Evolutionary conservation across 208 protist species (phyloP).

Genomic region (Crithidia thermophila): DNA sequence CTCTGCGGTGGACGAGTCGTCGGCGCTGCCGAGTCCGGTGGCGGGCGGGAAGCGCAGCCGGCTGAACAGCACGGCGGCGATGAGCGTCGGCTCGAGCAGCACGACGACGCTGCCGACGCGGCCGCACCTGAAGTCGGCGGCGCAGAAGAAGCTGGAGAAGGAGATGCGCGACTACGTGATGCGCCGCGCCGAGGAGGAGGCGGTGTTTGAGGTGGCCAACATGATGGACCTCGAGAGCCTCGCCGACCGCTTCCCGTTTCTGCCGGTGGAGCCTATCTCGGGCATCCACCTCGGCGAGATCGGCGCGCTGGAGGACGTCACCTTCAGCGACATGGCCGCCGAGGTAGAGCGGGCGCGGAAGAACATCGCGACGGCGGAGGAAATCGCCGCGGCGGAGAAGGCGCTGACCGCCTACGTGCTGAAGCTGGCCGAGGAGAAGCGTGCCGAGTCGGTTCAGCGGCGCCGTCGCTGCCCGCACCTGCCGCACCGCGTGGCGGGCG

Average conservation of each 20-base stretch:
- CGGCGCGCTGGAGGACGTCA: constrained; percentile 30
- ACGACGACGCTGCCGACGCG: constrained; percentile 14
- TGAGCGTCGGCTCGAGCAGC: constrained; percentile 2
- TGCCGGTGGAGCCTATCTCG: constrained; percentile 47
- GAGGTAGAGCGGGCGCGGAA: constrained; percentile 36
- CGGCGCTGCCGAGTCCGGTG: not conserved
- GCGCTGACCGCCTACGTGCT: constrained; percentile 14
- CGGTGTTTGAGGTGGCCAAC: constrained; percentile 24
- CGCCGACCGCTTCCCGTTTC: constrained; percentile 45
- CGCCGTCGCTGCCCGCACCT: constrained; percentile 37
- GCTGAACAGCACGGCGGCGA: constrained; percentile 8
- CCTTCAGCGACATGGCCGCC: constrained; percentile 39
- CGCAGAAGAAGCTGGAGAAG: constrained; percentile 45
- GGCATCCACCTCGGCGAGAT: constrained; percentile 46
- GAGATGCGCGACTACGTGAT: constrained; percentile 45
- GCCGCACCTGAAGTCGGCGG: constrained; percentile 18
- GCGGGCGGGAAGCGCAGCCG: constrained; percentile 21
- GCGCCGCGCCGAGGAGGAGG: constrained; percentile 44
- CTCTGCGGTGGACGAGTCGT: constrained; percentile 18
- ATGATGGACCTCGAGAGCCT: constrained; percentile 40
- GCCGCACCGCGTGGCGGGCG: constrained; percentile 36
- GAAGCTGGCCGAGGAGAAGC: constrained; percentile 19
- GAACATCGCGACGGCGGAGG: constrained; percentile 3
- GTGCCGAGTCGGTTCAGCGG: constrained; percentile 19
- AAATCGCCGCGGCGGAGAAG: constrained; percentile 15